A percentile compares a stretch with the other conserved stretches of the same genome.
phyloP scores from a whole-genome alignment of 805 yeast genomes.

The Hemisphaericaspora nanyangensis region DNA sequence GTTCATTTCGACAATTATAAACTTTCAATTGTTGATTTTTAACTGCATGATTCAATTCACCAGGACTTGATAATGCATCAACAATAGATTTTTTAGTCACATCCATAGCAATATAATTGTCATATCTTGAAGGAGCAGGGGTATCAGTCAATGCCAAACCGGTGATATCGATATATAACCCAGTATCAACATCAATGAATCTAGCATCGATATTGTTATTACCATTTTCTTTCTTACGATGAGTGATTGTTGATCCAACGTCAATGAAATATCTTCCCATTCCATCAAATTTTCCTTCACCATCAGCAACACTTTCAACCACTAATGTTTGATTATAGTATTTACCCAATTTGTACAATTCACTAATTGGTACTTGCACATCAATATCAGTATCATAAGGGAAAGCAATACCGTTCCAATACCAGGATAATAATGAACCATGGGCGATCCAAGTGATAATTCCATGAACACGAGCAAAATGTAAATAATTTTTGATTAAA shows the following conservation, averaged over 20 bases:
- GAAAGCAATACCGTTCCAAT: conserved; percentile 58
- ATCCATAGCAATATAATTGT: conserved; percentile 9
- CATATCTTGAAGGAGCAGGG: conserved; percentile 20
- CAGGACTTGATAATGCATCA: conserved; percentile 1
- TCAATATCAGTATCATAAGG: conserved; percentile 72
- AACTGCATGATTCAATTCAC: conserved; percentile 10
- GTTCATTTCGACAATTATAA: conserved; percentile 56
- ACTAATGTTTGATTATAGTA: conserved; percentile 47
- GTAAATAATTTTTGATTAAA: conserved; percentile 48
- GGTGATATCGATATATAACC: conserved; percentile 70
- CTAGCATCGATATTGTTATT: conserved; percentile 67
- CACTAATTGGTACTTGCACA: conserved; percentile 55
- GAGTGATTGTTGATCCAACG: conserved; percentile 48
- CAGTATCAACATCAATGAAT: conserved; percentile 66
- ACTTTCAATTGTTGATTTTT: conserved; percentile 15
- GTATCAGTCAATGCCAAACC: conserved; percentile 50
- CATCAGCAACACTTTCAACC: conserved; percentile 34
- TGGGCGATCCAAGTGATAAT: conserved; percentile 61
- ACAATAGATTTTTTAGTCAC: conserved; percentile 6
- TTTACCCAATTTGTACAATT: conserved; percentile 44
- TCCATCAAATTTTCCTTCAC: conserved; percentile 35
- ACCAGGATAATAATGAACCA: conserved; percentile 61
- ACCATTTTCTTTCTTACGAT: conserved; percentile 55
- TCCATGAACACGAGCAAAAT: conserved; percentile 44
- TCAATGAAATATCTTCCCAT: conserved; percentile 52